Evolutionary conservation across 345 rosid genomes (phyloP).

Genomic region (Stellera chamaejasme): DNA sequence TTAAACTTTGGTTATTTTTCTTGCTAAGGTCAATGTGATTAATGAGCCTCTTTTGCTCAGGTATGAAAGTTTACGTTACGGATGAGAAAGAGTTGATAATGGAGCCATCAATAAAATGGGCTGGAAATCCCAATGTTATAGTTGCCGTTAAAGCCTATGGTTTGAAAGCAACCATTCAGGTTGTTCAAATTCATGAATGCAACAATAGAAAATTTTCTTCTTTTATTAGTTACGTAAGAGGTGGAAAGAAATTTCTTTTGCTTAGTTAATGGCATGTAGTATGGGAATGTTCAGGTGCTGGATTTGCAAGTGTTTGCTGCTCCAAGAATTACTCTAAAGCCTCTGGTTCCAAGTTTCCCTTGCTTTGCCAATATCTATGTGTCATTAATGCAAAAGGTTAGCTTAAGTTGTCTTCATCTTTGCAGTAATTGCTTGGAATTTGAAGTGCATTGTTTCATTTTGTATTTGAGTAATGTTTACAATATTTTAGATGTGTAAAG

Average conservation of each 20-base stretch:
- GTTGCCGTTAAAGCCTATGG: slow-evolving; percentile 86
- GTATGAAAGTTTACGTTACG: slow-evolving; percentile 91
- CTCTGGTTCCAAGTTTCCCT: slow-evolving; percentile 89
- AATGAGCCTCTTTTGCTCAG: slow-evolving; percentile 24
- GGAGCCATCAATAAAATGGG: slow-evolving; percentile 94
- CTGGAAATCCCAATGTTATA: slow-evolving; percentile 77
- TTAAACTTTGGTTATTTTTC: background rate
- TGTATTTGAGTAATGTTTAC: too few species aligned
- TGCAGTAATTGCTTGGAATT: too few species aligned
- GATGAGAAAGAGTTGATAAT: slow-evolving; percentile 96
- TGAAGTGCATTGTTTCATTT: too few species aligned
- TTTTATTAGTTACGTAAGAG: slow-evolving; percentile 1
- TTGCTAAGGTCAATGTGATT: background rate
- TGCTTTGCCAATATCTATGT: slow-evolving; percentile 85
- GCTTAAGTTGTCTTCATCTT: background rate
- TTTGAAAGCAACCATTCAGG: slow-evolving; percentile 91
- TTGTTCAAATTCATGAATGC: slow-evolving; percentile 15
- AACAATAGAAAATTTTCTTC: background rate
- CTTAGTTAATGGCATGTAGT: slow-evolving; percentile 9
- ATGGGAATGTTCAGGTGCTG: slow-evolving; percentile 44
- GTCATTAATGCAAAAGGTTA: slow-evolving; percentile 94
- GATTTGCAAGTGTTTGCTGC: slow-evolving; percentile 89
- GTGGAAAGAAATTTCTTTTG: background rate
- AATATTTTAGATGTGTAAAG: too few species aligned
- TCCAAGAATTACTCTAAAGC: slow-evolving; percentile 94